Percentiles rank a stretch among this genome's conserved stretches.
phyloP scores from a whole-genome alignment of 768 basidiomycete genomes.

The Boletus tylopilopsis region DNA sequence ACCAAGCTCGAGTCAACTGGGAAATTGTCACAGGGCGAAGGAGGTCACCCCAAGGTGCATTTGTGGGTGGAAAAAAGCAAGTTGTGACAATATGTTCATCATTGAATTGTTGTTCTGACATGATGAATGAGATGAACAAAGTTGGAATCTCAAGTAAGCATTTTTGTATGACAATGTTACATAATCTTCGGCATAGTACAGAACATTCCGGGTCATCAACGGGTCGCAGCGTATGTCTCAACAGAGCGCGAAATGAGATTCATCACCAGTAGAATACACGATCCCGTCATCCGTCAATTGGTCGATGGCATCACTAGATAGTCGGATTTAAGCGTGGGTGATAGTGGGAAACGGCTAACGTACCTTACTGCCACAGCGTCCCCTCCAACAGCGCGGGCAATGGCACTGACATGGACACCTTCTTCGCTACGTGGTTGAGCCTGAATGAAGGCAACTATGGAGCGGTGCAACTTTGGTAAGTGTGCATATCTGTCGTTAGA shows the following conservation, averaged over 20 bases:
- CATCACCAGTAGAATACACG: conserved; percentile 78
- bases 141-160: not conserved
- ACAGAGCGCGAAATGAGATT: conserved; percentile 66
- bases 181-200: not conserved
- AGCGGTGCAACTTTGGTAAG: conserved; percentile 55
- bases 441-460: conserved; percentile 65
- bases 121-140: not conserved
- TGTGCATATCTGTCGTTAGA: conserved; percentile 47
- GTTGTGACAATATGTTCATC: conserved; percentile 4
- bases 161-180: not conserved
- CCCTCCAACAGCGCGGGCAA: conserved; percentile 61
- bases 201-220: not conserved
- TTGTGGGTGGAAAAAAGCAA: conserved; percentile 1
- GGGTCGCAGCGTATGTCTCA: not conserved
- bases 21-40: conserved; percentile 52
- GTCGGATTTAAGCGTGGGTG: not conserved
- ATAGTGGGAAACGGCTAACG: conserved; percentile 4
- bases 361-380: conserved; percentile 65
- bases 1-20: conserved; percentile 46
- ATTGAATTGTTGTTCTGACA: conserved; percentile 4
- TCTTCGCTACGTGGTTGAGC: conserved; percentile 46
- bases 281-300: conserved; percentile 74
- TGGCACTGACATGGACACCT: conserved; percentile 71
- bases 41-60: not conserved
- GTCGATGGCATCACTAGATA: conserved; percentile 67